Evolutionary conservation across 129 eudicot genomes (phyloP).

Genomic region (Gnaphalium uliginosum): DNA sequence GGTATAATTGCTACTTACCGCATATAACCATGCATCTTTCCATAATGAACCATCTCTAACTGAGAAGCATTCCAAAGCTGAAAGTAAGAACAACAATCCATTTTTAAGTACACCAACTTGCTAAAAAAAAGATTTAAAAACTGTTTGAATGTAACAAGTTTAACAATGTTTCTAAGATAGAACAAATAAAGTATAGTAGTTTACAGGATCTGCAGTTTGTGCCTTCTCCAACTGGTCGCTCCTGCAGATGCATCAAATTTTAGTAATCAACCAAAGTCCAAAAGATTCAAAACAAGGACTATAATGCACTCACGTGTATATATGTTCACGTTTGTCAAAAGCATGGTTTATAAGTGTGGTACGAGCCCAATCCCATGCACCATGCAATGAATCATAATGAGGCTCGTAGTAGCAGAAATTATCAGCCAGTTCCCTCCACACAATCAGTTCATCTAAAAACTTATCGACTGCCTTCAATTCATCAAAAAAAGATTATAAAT

Average conservation of each 20-base stretch:
- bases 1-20: constrained; percentile 50
- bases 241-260: constrained; percentile 43
- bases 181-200: constrained; percentile 21
- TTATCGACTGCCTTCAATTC: constrained; percentile 81
- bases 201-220: constrained; percentile 95
- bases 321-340: constrained; percentile 71
- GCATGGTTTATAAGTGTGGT: constrained; percentile 82
- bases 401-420: constrained; percentile 91
- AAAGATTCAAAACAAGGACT: not conserved
- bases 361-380: constrained; percentile 98
- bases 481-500: constrained; percentile 14
- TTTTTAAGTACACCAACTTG: not conserved
- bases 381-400: constrained; percentile 78
- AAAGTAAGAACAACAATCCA: constrained; percentile 27
- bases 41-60: constrained; percentile 88
- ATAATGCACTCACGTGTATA: constrained; percentile 65
- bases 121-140: not conserved
- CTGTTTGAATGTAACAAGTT: not conserved
- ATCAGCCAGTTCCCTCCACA: constrained; percentile 94
- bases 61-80: constrained; percentile 99
- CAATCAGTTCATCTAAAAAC: constrained; percentile 88
- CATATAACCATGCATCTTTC: constrained; percentile 99
- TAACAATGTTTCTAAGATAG: constrained; percentile 5
- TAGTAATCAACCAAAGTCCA: constrained; percentile 8
- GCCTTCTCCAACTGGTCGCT: constrained; percentile 88